A percentile compares a stretch with the other conserved stretches of the same genome.
phyloP scores from a whole-genome alignment of 169 alveolate species.

The Cryptosporidium andersoni region DNA sequence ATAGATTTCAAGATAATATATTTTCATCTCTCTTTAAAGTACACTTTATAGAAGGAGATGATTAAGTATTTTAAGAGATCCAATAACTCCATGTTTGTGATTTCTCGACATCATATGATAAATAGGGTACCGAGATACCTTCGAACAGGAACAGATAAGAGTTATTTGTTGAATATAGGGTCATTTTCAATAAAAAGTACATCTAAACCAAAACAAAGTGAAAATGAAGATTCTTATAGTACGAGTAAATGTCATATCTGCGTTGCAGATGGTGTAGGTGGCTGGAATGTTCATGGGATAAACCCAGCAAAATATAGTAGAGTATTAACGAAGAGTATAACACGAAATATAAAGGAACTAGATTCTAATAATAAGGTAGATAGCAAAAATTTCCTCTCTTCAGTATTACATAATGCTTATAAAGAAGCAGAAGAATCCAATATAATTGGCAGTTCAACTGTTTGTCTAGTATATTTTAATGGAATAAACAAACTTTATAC shows the following conservation, averaged over 20 bases:
- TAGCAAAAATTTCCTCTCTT: conserved; percentile 3
- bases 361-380: neutral
- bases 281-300: conserved; percentile 55
- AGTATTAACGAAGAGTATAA: conserved; percentile 9
- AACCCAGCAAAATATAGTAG: conserved; percentile 49
- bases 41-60: no score
- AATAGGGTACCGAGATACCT: no score
- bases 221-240: conserved; percentile 47
- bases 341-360: neutral
- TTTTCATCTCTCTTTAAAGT: no score
- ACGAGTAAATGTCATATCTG: conserved; percentile 33
- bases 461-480: conserved; percentile 17
- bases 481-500: conserved; percentile 13
- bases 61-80: neutral
- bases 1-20: no score
- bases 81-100: neutral
- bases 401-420: conserved; percentile 14
- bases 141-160: neutral
- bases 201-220: conserved; percentile 34
- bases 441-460: conserved; percentile 56
- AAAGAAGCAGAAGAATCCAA: conserved; percentile 21
- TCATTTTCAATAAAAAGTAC: conserved; percentile 40
- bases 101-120: no score
- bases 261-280: conserved; percentile 69
- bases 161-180: conserved; percentile 10